Evolutionary conservation across 2,329 filamentous ascomycete species (phyloP), one percentile per base, ranked within the genome.

Genomic region (Seiridium unicorne): DNA sequence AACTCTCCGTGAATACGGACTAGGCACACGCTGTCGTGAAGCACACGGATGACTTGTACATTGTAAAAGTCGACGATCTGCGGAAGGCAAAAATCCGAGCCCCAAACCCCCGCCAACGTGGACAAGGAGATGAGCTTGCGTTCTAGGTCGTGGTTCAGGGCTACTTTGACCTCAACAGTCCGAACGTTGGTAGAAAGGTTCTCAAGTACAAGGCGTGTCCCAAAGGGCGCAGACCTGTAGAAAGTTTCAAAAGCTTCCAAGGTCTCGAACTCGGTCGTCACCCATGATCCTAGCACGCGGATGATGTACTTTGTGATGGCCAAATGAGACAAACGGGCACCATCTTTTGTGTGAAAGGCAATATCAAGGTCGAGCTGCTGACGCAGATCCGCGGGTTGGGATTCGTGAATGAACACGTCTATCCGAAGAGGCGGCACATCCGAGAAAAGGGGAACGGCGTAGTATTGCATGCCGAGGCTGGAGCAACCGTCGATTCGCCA

Each of bases 401-500:
- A 77, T 60, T 84, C 81, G 3, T 83, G 79, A 38, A 87, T 79
- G 67, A 84, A 87, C 32, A 85, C 78, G 67, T 88, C 84, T 66
- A 87, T 78, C 44, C 84, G 80, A 65, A 84, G 77, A 1, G 84
- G 84, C 3, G 79, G 73, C 26, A 79, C 68, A 13, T 72, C 66
- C 4, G 67, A 64, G 66, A 86, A 86, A 31, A 83, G 72, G 13
- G 85, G 84, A 3, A 85, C 68, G 35, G 78, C 80, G 67, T 83
- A 87, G 66, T 81, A 84, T 68, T 86, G 84, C 9, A 81, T 85
- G 4, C 84, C 85, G 58, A 84, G 76, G 18, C 79, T 81, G 31
- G 82, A 81, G 65, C 80, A 84, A 54, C 85, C 84, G 64, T 88
- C 84, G 53, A 88, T 80, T 40, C 82, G 78, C 84, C 85, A 88